Base-by-base conservation (phyloP, 768 basidiomycete species). In the Porphyrellus cyaneotinctus region DNA sequence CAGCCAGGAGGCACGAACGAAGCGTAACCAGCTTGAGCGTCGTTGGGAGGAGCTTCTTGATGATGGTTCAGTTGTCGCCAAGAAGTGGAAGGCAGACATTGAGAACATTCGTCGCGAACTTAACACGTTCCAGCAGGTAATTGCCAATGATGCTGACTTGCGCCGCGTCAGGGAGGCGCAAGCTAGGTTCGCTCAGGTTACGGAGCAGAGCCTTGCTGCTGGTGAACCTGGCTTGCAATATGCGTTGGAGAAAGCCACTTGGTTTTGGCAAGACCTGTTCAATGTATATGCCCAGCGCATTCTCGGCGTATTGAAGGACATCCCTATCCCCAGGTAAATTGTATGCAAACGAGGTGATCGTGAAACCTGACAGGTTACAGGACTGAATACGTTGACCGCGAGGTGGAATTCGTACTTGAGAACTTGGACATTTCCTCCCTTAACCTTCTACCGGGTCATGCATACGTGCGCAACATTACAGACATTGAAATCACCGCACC, bases 231-330 rank as follows among this genome's bases (percentile, higher is more conserved):
- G 77, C 7, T 39, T 83, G 39, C 76, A 83, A 61, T 76, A 75
- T 11, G 76, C 78, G 5, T 61, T 84, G 56, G 83, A 86, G 49
- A 78, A 83, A 42, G 77, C 79, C 6, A 78, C 83, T 1, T 89
- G 87, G 87, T 80, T 88, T 70, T 88, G 84, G 85, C 79, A 85
- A 64, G 91, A 94, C 54, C 54, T 91, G 8, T 84, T 89, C 74
- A 87, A 85, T 59, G 85, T 91, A 15, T 91, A 91, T 61, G 65
- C 87, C 1, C 90, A 89, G 15, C 77, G 78, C 10, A 31, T 80
- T 1, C 64, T 86, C 50, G 59, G 54, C 24, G 69, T 78, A 61
- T 56, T 88, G 64, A 79, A 80, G 58, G 78, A 80, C 47, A 68
- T 88, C 14, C 87, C 87, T 12, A 87, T 88, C 45, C 87, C 87